Evolutionary conservation across 257 asterid species (phyloP), one percentile per base, ranked within the genome.

Genomic region (Lantana camara): DNA sequence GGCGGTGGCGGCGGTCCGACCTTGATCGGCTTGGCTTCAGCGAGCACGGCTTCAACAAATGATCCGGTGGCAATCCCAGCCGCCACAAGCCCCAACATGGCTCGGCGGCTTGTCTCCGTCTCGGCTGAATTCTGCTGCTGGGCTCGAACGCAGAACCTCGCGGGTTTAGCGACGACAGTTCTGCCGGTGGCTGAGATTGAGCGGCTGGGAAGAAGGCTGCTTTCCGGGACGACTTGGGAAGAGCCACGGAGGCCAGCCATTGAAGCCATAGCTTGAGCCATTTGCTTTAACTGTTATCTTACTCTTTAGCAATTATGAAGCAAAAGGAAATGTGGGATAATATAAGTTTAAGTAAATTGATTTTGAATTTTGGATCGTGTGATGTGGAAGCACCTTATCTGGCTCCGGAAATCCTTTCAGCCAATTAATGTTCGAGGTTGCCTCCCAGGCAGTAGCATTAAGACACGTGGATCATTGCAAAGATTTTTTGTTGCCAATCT

Each of bases 1-100:
- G 89, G 99, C 3, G 95, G 89, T 1, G 99, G 99, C 12, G 99
- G 89, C 4, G 59, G 59, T 13, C 99, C 99, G 41, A 94, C 32
- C 86, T 88, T 94, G 78, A 94, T 90, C 9, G 99, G 45, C 72
- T 49, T 81, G 61, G 90, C 86, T 20, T 85, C 97, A 2, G 99
- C 99, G 4, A 88, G 85, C 40, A 81, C 95, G 40, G 83, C 94
- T 69, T 79, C 86, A 40, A 86, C 95, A 51, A 94, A 74, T 4
- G 99, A 83, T 2, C 85, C 93, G 0, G 96, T 72, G 24, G 86
- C 87, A 7, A 94, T 56, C 5, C 95, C 97, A 30, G 95, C 80
- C 0, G 96, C 99, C 48, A 82, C 89, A 24, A 88, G 86, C 21
- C 97, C 96, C 66, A 94, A 47, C 71, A 86, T 62, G 42, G 95